A percentile compares a stretch with the other conserved stretches of the same genome.
Conservation (phyloP, 768 basidiomycete genomes). For the Boletus edulis region DNA sequence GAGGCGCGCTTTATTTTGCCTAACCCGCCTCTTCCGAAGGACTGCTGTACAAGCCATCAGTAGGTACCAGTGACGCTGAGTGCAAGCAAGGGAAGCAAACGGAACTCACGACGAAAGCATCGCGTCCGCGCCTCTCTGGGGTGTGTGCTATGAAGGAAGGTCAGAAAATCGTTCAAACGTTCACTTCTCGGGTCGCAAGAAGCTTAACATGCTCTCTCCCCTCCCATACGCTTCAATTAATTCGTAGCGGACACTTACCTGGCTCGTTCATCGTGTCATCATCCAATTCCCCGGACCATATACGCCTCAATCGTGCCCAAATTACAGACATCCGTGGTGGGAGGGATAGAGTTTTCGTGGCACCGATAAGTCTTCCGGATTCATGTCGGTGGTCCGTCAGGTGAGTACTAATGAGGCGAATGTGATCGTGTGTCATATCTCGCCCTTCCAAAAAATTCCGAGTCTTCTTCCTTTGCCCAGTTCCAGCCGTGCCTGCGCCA, state of each 20-base stretch:
- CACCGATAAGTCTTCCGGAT: slow-evolving; percentile 1
- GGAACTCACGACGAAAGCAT: slow-evolving; percentile 45
- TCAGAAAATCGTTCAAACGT: not conserved
- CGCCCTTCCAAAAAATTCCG: not conserved
- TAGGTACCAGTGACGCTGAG: not conserved
- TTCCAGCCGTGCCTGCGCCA: slow-evolving; percentile 5
- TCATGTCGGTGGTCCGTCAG: not conserved
- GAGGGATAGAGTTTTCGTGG: slow-evolving; percentile 5
- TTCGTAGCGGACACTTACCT: slow-evolving; percentile 2
- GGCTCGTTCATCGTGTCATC: slow-evolving; percentile 9
- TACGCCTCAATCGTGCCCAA: slow-evolving; percentile 13
- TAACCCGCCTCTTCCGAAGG: slow-evolving; percentile 64
- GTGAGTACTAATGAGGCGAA: slow-evolving; percentile 7
- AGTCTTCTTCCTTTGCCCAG: not conserved
- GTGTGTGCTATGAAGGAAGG: slow-evolving; percentile 23
- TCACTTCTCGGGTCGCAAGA: not conserved
- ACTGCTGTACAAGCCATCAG: slow-evolving; percentile 34
- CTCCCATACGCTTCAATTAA: slow-evolving; percentile 4
- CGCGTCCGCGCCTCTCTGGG: slow-evolving; percentile 48
- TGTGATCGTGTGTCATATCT: slow-evolving; percentile 11
- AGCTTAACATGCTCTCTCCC: slow-evolving; percentile 23
- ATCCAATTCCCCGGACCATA: slow-evolving; percentile 8
- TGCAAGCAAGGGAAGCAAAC: not conserved
- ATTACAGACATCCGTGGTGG: slow-evolving; percentile 19
- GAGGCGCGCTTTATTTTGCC: slow-evolving; percentile 63